Evolutionary conservation across 306 rosid species (phyloP).

Genomic region (Medicago arabica): DNA sequence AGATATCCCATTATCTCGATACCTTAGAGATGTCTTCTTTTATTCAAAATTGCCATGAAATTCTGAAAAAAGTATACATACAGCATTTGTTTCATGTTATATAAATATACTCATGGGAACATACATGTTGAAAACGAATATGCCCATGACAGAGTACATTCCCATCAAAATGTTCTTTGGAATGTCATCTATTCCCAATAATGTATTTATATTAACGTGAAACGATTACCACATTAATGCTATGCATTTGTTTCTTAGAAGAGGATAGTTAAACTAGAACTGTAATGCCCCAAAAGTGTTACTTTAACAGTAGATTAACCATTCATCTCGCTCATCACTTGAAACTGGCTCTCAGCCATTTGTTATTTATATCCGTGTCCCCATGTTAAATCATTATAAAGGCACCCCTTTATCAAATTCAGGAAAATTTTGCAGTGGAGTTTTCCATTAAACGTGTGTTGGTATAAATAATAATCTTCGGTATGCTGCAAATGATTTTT

Average conservation of each 20-base stretch:
- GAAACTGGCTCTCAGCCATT: not conserved
- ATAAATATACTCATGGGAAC: not conserved
- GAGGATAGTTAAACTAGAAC: conserved; percentile 2
- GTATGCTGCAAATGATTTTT: not conserved
- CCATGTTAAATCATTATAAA: not conserved
- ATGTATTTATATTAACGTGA: not conserved
- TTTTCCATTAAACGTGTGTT: not conserved
- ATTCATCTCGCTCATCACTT: not conserved
- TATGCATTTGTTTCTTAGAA: not conserved
- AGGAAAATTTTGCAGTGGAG: not conserved
- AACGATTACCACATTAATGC: not conserved
- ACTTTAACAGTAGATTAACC: not conserved
- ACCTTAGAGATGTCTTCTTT: conserved; percentile 16
- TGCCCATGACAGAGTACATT: not conserved
- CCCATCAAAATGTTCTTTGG: not conserved
- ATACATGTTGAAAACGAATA: not conserved
- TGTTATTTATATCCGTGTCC: not conserved
- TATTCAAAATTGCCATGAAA: conserved; percentile 2
- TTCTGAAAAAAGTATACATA: not conserved
- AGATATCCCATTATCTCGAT: conserved; percentile 14
- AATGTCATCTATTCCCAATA: not conserved
- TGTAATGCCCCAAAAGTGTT: not conserved
- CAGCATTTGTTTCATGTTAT: not conserved
- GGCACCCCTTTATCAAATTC: conserved; percentile 7
- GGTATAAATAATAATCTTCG: not conserved